Base-by-base conservation (phyloP, 1,139 yeast species). In the Debaryomyces sp. region DNA sequence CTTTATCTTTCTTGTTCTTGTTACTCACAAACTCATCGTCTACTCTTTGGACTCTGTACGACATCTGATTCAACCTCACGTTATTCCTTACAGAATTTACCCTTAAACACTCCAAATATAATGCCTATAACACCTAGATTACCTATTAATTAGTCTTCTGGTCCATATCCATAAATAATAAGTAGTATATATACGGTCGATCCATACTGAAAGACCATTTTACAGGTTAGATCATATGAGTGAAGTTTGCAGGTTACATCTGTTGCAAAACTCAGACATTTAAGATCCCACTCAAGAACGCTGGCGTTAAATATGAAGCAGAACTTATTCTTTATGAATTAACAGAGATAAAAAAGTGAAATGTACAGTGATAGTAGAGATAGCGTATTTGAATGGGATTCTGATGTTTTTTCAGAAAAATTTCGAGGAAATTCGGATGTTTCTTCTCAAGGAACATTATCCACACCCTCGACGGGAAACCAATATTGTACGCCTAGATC, bases 401-500 rank as follows among this genome's bases (percentile, higher is more conserved):
- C 40, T n/a, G 44, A 40, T 40, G 13, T 35, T 15, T 33, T 34
- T 26, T 34, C 44, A 17, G 47, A 41, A 3, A 15, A n/a, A 3
- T 26, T 27, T 17, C 15, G 37, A 23, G 35, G 27, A 5, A 33
- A 22, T 39, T 46, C 49, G 7, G 43, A 30, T 30, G 32, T 33
- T 37, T 43, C 46, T 8, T 43, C 46, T n/a, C 40, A 32, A 26
- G 44, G 46, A 24, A 43, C 46, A 5, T 22, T 43, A 17, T 45
- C 47, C 18, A 26, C 40, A 17, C 44, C 40, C 13, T 32, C 46
- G 5, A 37, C 42, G 7, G 21, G 43, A 13, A 44, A 37, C 18
- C 30, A 43, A 10, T 37, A 43, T 45, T 57, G 58, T 33, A 60
- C 66, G 3, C 63, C 65, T 23, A 52, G 63, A 32, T 56, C 71